These are phyloP conservation scores for Claviceps capensis DNA, from an alignment of 2,329 filamentous ascomycete species.

Conservation along the genomic window DNA sequence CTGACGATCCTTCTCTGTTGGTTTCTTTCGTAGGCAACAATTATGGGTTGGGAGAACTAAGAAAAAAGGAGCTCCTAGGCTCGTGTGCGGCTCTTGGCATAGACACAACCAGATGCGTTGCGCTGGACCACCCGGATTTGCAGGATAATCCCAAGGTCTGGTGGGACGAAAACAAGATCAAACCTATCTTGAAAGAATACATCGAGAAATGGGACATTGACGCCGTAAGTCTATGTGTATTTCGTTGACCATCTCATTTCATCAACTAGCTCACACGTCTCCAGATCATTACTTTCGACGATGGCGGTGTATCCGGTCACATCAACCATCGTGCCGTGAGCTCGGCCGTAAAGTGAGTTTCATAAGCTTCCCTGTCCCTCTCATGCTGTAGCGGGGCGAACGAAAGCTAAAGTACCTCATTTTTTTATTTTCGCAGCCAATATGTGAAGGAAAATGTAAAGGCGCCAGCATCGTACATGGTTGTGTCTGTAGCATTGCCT, in stretches of 20 bases:
- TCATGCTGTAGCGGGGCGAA: neutral
- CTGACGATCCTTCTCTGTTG: neutral
- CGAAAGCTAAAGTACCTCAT: neutral
- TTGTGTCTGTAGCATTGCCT: conserved; percentile 20
- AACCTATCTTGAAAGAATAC: conserved; percentile 18
- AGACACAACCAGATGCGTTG: conserved; percentile 14
- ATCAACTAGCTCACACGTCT: conserved; percentile 1
- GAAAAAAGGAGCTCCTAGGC: conserved; percentile 15
- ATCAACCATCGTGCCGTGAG: conserved; percentile 27
- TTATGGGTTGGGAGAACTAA: conserved; percentile 16
- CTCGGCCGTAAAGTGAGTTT: conserved; percentile 21
- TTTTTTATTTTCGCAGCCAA: conserved; percentile 8
- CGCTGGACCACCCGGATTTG: conserved; percentile 20
- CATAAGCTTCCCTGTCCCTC: neutral
- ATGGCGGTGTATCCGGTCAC: conserved; percentile 25
- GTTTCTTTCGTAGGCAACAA: conserved; percentile 14
- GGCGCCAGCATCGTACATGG: conserved; percentile 20
- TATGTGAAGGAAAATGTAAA: conserved; percentile 16
- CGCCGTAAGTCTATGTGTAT: conserved; percentile 13
- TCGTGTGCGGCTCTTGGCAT: conserved; percentile 18
- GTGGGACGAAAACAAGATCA: conserved; percentile 23
- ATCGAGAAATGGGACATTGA: conserved; percentile 24
- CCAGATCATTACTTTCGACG: conserved; percentile 26
- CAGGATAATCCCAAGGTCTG: conserved; percentile 24
- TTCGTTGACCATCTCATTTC: neutral